Base-by-base conservation (phyloP, 1,284 basidiomycete species). In the Stygiomarasmius scandens region DNA sequence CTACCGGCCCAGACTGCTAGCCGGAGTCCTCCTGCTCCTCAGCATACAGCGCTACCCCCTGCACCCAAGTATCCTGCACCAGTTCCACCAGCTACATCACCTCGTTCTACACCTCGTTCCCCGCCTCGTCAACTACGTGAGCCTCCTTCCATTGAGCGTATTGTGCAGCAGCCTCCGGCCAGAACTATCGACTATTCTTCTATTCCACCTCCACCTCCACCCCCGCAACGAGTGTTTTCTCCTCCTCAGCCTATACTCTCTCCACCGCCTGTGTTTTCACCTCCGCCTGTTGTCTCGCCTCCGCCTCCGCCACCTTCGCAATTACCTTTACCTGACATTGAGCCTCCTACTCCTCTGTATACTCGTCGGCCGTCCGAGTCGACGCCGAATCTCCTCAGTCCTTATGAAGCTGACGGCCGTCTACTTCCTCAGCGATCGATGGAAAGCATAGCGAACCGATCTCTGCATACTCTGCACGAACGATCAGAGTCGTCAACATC, bases 31-130 rank as follows among this genome's bases (percentile, higher is more conserved):
- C 55, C 55, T 23, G 44, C 55, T 27, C 55, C 38, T 19, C 11
- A 41, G 16, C n/a, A 41, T 41, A 4, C 38, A 9, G 38, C 16
- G 16, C 38, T 41, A 24, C 72, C 72, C 34, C 71, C 71, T 36
- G 56, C 62, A 45, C 69, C 71, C 49, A 63, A 20, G 5, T 61
- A 61, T 36, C 66, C 68, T 38, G 64, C 70, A 3, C 73, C 71
- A 14, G n/a, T 60, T 23, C 69, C 71, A 8, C 70, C 69, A 11
- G 24, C 32, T 4, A 47, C 60, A 14, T 54, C 62, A 49, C 44
- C 55, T 34, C 52, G 59, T 48, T 52, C 56, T 9, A 52, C 62
- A 23, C 58, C 56, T 10, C 64, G 25, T 19, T 41, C 38, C 16
- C 36, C 23, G 23, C 38, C 24, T 16, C 36, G 52, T 19, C 43